These are phyloP conservation scores for Boletus sp. DNA, from an alignment of 1,284 basidiomycete genomes.

Conservation along the genomic window DNA sequence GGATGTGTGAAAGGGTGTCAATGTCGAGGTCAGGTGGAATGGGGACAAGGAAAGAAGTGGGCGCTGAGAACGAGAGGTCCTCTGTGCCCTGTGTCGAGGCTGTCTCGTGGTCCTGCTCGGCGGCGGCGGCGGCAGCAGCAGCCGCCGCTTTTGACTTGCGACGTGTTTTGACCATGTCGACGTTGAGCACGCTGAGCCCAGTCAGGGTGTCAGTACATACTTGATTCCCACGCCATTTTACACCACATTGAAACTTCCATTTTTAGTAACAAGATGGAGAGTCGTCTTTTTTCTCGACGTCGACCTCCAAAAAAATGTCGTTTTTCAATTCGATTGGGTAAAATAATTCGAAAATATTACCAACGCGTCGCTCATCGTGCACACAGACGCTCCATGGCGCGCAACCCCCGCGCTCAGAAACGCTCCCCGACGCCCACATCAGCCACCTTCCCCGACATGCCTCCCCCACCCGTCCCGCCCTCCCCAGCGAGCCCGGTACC, in stretches of 20 bases:
- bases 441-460: constrained; percentile 54
- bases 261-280: constrained; percentile 4
- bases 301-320: constrained; percentile 53
- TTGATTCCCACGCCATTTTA: constrained; percentile 30
- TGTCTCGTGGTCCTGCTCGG: constrained; percentile 35
- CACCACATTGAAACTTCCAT: constrained; percentile 9
- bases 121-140: constrained; percentile 35
- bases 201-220: constrained; percentile 1
- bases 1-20: constrained; percentile 55
- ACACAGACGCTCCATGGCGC: constrained; percentile 70
- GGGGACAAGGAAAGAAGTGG: constrained; percentile 38
- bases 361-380: constrained; percentile 3
- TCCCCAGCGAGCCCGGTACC: constrained; percentile 42
- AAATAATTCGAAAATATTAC: constrained; percentile 26
- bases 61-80: constrained; percentile 24
- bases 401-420: constrained; percentile 64
- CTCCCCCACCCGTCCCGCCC: constrained; percentile 46
- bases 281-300: neutral
- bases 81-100: constrained; percentile 42
- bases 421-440: constrained; percentile 68
- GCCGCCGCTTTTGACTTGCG: constrained; percentile 47
- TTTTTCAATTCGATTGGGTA: constrained; percentile 81
- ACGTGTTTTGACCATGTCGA: constrained; percentile 43
- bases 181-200: constrained; percentile 21
- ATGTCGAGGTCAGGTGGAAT: constrained; percentile 65